Conservation (phyloP, 2,329 filamentous ascomycete species). For the Didymella pinodella region DNA sequence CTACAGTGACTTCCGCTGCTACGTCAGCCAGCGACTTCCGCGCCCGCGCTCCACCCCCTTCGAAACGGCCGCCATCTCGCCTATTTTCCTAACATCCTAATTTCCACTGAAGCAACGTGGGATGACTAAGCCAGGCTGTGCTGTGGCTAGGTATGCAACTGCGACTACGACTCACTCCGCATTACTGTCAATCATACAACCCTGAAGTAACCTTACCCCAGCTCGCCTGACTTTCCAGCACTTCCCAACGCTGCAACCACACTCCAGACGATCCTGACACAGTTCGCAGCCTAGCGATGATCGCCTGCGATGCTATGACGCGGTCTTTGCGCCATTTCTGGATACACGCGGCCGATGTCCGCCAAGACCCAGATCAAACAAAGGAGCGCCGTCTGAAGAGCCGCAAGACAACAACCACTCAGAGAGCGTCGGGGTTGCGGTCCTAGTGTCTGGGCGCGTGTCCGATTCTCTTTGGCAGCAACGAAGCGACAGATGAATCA, state of each 20-base stretch:
- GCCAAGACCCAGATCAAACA: slow-evolving; percentile 9
- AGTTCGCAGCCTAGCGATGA: background rate
- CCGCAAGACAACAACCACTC: slow-evolving; percentile 12
- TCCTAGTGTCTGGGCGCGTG: slow-evolving; percentile 6
- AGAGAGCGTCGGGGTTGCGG: background rate
- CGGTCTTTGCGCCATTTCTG: slow-evolving; percentile 7
- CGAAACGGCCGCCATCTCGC: slow-evolving; percentile 14
- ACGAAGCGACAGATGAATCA: background rate
- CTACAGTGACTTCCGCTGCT: slow-evolving; percentile 6
- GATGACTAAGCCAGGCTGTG: background rate
- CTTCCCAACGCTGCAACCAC: background rate
- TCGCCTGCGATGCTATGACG: background rate
- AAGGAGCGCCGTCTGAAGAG: background rate
- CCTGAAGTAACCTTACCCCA: background rate
- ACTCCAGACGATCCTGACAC: background rate
- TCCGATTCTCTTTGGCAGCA: background rate
- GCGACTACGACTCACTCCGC: background rate
- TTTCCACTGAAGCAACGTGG: background rate
- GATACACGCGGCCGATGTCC: background rate
- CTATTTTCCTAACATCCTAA: slow-evolving; percentile 10
- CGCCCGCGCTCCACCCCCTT: slow-evolving; percentile 21
- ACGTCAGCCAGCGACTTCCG: slow-evolving; percentile 3
- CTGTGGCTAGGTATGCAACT: background rate
- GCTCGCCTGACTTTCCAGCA: background rate
- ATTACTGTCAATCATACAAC: background rate